These are phyloP conservation scores for Solanum pimpinellifolium DNA, from an alignment of 257 asterid species.

Conservation along the genomic window DNA sequence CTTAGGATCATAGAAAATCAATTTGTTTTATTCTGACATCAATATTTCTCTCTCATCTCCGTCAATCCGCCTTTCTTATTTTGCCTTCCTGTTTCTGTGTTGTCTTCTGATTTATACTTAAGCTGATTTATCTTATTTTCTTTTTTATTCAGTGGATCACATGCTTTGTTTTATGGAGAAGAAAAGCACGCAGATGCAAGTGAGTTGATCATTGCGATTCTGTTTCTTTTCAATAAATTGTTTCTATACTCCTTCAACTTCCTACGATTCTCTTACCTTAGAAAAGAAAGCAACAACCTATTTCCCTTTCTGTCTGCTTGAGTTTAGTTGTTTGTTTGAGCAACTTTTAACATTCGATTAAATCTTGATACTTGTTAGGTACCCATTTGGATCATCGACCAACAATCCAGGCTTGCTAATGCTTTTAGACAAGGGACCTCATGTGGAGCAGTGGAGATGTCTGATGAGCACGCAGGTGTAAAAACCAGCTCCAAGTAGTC, in stretches of 20 bases:
- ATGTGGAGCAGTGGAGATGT: conserved; percentile 14
- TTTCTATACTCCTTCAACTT: not conserved
- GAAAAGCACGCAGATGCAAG: conserved; percentile 69
- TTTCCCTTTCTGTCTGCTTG: not conserved
- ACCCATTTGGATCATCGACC: conserved; percentile 1
- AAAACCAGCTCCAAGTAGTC: not conserved
- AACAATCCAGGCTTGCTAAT: conserved; percentile 11
- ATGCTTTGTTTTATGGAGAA: conserved; percentile 69
- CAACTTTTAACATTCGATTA: not conserved
- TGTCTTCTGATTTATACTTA: not conserved
- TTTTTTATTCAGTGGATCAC: conserved; percentile 58
- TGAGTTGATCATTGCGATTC: conserved; percentile 21
- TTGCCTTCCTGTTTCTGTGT: not conserved
- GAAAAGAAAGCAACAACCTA: not conserved
- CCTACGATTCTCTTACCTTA: not conserved
- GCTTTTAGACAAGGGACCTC: conserved; percentile 19
- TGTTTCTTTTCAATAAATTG: not conserved
- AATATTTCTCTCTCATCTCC: not conserved
- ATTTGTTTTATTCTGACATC: not conserved
- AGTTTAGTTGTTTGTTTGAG: not conserved
- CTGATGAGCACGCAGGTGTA: conserved; percentile 4
- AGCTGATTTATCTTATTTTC: conserved; percentile 17
- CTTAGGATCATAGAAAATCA: not conserved
- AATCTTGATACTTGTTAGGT: conserved; percentile 6
- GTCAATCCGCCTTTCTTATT: not conserved